Conservation (phyloP, 1,139 yeast species). For the Scheffersomyces illinoinensis region DNA sequence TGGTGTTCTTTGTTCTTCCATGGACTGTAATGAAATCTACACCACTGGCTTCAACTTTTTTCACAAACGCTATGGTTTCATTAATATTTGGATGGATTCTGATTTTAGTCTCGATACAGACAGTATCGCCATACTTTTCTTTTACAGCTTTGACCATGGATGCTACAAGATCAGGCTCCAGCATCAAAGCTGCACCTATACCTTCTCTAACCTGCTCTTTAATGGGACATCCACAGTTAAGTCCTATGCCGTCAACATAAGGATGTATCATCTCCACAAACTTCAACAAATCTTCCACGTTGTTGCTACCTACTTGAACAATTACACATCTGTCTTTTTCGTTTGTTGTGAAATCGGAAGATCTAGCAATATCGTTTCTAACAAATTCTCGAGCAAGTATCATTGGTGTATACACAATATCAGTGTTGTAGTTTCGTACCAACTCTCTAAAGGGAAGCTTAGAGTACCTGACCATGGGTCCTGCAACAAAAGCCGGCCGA, state of each 20-base stretch:
- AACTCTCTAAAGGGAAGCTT: constrained; percentile 88
- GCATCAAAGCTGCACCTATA: constrained; percentile 93
- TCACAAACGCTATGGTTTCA: constrained; percentile 73
- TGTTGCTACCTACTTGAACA: constrained; percentile 91
- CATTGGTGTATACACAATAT: constrained; percentile 94
- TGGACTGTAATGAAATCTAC: constrained; percentile 94
- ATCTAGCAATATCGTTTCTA: constrained; percentile 75
- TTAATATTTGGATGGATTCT: constrained; percentile 76
- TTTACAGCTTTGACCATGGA: constrained; percentile 85
- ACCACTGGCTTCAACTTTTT: constrained; percentile 77
- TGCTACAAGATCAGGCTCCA: constrained; percentile 77
- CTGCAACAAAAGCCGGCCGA: constrained; percentile 77
- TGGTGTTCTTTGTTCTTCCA: constrained; percentile 82
- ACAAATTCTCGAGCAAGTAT: constrained; percentile 94
- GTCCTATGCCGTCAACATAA: constrained; percentile 88
- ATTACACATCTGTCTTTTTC: constrained; percentile 66
- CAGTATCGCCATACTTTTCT: constrained; percentile 61
- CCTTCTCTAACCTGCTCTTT: constrained; percentile 95
- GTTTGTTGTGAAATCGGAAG: constrained; percentile 84
- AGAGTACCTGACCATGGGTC: constrained; percentile 97
- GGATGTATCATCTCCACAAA: constrained; percentile 90
- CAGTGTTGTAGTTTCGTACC: constrained; percentile 69
- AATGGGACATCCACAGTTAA: constrained; percentile 97
- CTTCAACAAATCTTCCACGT: constrained; percentile 76
- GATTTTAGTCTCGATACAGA: constrained; percentile 87